Conservation (phyloP, 139 green algal genomes). For the Spirogloea muscicola region DNA sequence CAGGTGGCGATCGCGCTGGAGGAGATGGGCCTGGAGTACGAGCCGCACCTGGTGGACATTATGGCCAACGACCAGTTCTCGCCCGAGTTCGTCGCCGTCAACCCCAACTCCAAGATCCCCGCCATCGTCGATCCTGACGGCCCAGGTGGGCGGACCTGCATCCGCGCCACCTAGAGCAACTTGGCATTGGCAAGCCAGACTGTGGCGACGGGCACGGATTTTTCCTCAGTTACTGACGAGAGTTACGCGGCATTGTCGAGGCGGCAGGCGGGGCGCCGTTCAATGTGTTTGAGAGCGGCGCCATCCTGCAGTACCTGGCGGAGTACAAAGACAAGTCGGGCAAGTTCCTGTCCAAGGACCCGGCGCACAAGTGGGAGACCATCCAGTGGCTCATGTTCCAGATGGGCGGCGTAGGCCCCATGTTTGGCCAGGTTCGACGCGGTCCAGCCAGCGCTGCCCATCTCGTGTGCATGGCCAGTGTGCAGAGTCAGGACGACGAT, state of each 20-base stretch:
- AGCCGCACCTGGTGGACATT: slow-evolving; percentile 52
- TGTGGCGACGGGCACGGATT: background rate
- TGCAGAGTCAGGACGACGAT: background rate
- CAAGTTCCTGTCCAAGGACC: slow-evolving; percentile 51
- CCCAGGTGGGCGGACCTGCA: slow-evolving; percentile 9
- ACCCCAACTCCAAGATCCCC: slow-evolving; percentile 60
- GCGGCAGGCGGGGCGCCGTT: slow-evolving; percentile 30
- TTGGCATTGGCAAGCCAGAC: background rate
- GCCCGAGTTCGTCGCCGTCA: slow-evolving; percentile 50
- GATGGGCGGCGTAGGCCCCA: slow-evolving; percentile 11
- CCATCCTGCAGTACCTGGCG: slow-evolving; percentile 53
- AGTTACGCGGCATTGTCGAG: background rate
- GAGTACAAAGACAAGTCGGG: slow-evolving; percentile 54
- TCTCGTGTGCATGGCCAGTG: background rate
- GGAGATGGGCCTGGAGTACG: slow-evolving; percentile 55
- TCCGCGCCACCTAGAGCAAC: background rate
- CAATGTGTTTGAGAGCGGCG: slow-evolving; percentile 50
- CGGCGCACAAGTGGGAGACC: slow-evolving; percentile 27
- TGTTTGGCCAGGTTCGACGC: slow-evolving; percentile 21
- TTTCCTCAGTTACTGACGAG: background rate
- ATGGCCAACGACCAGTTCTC: slow-evolving; percentile 50
- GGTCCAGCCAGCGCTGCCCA: background rate
- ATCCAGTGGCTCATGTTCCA: slow-evolving; percentile 56
- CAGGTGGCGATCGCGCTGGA: slow-evolving; percentile 46
- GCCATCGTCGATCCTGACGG: slow-evolving; percentile 48